A percentile compares a stretch with the other conserved stretches of the same genome.
These are phyloP conservation scores for Emericellopsis atlantica DNA, from an alignment of 2,329 filamentous ascomycete genomes.

Conservation along the genomic window DNA sequence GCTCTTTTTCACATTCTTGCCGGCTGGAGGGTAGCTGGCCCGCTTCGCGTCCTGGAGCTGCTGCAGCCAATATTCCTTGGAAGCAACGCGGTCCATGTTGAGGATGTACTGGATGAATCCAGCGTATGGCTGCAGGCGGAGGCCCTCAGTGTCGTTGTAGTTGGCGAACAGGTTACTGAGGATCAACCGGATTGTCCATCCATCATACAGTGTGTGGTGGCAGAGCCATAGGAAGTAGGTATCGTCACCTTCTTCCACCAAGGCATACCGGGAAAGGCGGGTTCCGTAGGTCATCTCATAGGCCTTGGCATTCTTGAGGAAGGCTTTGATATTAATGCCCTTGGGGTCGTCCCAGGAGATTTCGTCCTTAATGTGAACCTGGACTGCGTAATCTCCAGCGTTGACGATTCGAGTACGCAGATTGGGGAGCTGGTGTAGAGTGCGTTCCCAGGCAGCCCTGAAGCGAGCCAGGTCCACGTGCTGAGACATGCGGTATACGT, in stretches of 20 bases:
- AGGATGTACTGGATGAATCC: slow-evolving; percentile 27
- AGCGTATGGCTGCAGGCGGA: slow-evolving; percentile 14
- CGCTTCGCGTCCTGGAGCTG: slow-evolving; percentile 1
- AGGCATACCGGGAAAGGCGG: background rate
- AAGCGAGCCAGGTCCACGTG: background rate
- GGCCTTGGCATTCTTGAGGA: background rate
- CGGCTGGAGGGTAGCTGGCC: background rate
- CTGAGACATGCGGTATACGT: slow-evolving; percentile 8
- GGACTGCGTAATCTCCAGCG: slow-evolving; percentile 2
- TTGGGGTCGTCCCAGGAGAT: background rate
- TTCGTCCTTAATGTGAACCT: slow-evolving; percentile 5
- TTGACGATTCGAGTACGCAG: slow-evolving; percentile 9
- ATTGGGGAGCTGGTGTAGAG: slow-evolving; percentile 1
- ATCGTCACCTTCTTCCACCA: background rate
- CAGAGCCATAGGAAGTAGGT: slow-evolving; percentile 5
- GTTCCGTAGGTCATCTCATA: background rate
- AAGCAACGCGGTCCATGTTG: slow-evolving; percentile 9
- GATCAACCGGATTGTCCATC: slow-evolving; percentile 2
- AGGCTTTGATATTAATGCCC: too few relatives aligned
- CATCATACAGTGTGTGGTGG: slow-evolving; percentile 9
- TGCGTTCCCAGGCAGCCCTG: slow-evolving; percentile 1
- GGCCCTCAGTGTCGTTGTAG: background rate
- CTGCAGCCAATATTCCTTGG: background rate
- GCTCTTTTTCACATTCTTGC: background rate
- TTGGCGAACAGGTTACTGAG: background rate